Evolutionary conservation across 768 basidiomycete genomes (phyloP).

Genomic region (Kwoniella pini): DNA sequence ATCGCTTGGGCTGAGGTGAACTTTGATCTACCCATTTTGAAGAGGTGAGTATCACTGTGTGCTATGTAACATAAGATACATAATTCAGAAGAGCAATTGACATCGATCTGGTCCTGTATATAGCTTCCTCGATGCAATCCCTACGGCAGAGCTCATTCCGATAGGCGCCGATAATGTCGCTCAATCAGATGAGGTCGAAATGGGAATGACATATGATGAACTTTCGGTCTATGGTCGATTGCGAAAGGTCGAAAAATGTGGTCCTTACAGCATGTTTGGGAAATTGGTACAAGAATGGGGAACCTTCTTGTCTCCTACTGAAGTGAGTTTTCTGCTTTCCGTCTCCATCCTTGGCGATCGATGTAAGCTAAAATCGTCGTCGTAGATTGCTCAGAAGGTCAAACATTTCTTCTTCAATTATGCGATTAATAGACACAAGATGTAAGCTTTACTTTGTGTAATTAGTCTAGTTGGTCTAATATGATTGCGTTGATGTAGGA

Average conservation of each 20-base stretch:
- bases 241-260: conserved; percentile 94
- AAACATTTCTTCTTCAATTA: conserved; percentile 97
- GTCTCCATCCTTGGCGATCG: neutral
- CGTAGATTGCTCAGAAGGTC: conserved; percentile 92
- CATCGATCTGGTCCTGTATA: neutral
- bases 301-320: conserved; percentile 71
- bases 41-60: conserved; percentile 60
- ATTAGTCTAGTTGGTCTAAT: neutral
- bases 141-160: conserved; percentile 95
- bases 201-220: conserved; percentile 99
- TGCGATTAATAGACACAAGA: conserved; percentile 96
- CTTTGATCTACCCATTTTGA: conserved; percentile 82
- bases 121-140: conserved; percentile 87
- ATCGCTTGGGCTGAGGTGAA: conserved; percentile 76
- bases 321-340: conserved; percentile 60
- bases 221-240: conserved; percentile 89
- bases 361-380: neutral
- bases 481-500: conserved; percentile 25
- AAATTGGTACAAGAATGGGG: conserved; percentile 96
- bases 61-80: too few relatives aligned
- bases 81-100: too few relatives aligned
- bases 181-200: conserved; percentile 96
- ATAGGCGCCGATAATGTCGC: conserved; percentile 85
- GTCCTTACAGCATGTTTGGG: conserved; percentile 95
- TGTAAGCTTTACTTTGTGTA: conserved; percentile 61